Evolutionary conservation across 2,329 filamentous ascomycete genomes (phyloP), one percentile per base, ranked within the genome.

Genomic region (Aspergillus caelatus): DNA sequence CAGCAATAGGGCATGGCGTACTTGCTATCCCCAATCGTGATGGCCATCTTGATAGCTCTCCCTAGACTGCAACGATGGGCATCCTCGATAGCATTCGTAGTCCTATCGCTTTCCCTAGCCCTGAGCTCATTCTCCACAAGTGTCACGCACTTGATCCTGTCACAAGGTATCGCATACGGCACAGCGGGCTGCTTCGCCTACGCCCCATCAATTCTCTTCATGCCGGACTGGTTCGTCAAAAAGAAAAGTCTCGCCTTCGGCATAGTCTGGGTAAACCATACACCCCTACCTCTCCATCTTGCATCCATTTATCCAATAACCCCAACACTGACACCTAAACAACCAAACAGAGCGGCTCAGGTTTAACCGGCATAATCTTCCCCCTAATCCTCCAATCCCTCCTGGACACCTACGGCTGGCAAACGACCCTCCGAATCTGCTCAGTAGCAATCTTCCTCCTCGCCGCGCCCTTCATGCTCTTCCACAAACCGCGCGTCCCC

Each of bases 151-250:
- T 67, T 74, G 11, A 67, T 74, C 14, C 56, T 73, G 2, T 71
- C 72, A 0, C 72, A 74, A 56, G 72, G 72, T 1, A 62, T 74
- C 11, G 66, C 65, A 2, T 81, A 78, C n/a, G 81, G 79, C 0
- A 67, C 80, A 10, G 80, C 84, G 0, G 84, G 84, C 0, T 77
- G 80, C 26, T 74, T 85, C 1, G 72, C 83, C 4, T 87, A 78
- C 70, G 83, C 71, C 23, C 82, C 81, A 0, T 78, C 79, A 2
- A 78, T 84, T 36, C 71, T 81, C 57, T 81, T 80, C 54, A 75
- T 85, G 55, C 80, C 84, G 41, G 81, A 85, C 67, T 88, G 70
- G 78, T 85, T 85, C 71, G 78, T 84, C 10, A 78, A 82, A 67
- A 71, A 78, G 21, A 74, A 77, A 57, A 81, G 81, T 68, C 77